Percentiles rank a stretch among this genome's conserved stretches.
These are phyloP conservation scores for Fonsecaea multimorphosa DNA, from an alignment of 2,329 filamentous ascomycete species.

Conservation along the genomic window DNA sequence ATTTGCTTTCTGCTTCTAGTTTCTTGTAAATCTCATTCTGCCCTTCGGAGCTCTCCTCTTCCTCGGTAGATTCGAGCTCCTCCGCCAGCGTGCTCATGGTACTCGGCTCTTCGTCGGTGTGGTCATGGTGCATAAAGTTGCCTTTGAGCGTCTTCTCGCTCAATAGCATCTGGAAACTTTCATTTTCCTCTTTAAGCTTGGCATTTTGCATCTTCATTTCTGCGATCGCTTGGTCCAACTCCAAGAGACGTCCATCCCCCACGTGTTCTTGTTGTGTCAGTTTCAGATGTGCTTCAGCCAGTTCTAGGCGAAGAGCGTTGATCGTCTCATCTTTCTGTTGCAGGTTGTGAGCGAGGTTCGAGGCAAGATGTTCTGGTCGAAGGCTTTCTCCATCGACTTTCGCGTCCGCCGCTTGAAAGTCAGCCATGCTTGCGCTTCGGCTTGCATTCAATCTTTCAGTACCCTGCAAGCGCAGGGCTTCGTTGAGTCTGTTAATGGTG, in stretches of 20 bases:
- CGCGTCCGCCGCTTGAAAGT: constrained; percentile 3
- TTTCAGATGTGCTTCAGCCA: constrained; percentile 95
- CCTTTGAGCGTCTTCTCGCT: constrained; percentile 95
- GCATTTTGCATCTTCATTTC: constrained; percentile 96
- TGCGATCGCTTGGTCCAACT: constrained; percentile 88
- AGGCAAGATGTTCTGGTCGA: constrained; percentile 8
- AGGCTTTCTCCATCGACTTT: constrained; percentile 1
- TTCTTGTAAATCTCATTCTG: constrained; percentile 68
- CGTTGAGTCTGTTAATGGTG: constrained; percentile 90
- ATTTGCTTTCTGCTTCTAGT: constrained; percentile 78
- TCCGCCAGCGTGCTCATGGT: constrained; percentile 73
- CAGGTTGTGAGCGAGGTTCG: constrained; percentile 64
- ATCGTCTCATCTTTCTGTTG: constrained; percentile 97
- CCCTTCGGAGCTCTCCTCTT: constrained; percentile 62
- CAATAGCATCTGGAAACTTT: constrained; percentile 93
- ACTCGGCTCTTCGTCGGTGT: constrained; percentile 56
- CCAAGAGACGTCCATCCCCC: constrained; percentile 83
- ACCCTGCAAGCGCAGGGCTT: constrained; percentile 79
- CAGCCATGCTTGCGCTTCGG: constrained; percentile 44
- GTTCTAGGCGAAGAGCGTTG: constrained; percentile 85
- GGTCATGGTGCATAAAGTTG: constrained; percentile 72
- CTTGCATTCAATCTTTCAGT: constrained; percentile 57
- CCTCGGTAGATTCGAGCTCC: constrained; percentile 74
- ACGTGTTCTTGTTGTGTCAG: constrained; percentile 92
- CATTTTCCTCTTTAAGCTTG: constrained; percentile 95